phyloP scores from a whole-genome alignment of 306 rosid genomes.

The Geum urbanum region DNA sequence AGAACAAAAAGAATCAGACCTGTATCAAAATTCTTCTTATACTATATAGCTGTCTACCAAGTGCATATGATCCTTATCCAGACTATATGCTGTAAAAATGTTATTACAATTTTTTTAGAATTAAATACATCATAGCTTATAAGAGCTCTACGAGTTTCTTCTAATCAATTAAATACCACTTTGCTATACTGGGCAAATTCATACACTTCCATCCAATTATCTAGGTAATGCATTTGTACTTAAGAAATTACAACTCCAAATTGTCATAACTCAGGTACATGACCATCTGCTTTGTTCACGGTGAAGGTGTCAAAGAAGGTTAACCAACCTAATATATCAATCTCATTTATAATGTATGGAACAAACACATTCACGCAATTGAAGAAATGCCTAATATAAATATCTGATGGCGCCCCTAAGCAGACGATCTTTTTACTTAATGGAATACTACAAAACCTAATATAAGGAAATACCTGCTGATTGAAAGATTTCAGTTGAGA shows the following conservation, averaged over 20 bases:
- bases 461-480: constrained; percentile 40
- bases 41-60: neutral
- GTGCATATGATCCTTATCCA: neutral
- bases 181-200: neutral
- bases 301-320: neutral
- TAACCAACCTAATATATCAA: neutral
- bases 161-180: neutral
- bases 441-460: constrained; percentile 1
- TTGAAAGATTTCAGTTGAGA: constrained; percentile 34
- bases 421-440: neutral
- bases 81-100: neutral
- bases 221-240: neutral
- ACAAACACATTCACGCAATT: neutral
- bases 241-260: neutral
- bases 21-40: neutral
- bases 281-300: neutral
- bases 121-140: neutral
- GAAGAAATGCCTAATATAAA: neutral
- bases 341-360: neutral
- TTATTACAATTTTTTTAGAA: neutral
- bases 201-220: neutral
- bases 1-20: constrained; percentile 9
- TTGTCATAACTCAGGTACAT: neutral
- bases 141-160: neutral
- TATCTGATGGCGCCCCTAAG: neutral